Conservation (phyloP, 1,139 yeast genomes). For the Magnusiomyces suaveolens region DNA sequence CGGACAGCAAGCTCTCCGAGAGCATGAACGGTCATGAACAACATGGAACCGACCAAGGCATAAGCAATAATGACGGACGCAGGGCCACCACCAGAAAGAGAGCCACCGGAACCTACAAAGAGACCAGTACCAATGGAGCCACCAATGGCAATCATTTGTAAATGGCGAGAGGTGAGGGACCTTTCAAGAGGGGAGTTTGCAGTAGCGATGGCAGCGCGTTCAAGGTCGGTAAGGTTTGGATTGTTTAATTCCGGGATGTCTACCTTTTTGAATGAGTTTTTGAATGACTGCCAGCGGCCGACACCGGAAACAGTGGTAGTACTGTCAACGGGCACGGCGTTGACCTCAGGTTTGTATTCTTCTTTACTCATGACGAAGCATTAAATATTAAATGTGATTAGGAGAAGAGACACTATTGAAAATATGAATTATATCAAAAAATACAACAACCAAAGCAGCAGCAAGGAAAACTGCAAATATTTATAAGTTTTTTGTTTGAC, state of each 20-base stretch:
- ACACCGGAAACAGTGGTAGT: slow-evolving; percentile 6
- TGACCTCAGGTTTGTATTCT: background rate
- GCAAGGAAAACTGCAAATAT: too few species aligned
- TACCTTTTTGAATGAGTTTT: slow-evolving; percentile 50
- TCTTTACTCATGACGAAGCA: background rate
- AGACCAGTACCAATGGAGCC: slow-evolving; percentile 76
- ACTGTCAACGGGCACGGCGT: background rate
- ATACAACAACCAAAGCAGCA: too few species aligned
- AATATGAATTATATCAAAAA: too few species aligned
- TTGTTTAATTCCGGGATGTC: slow-evolving; percentile 56
- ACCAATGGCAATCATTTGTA: slow-evolving; percentile 47
- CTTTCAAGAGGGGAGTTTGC: slow-evolving; percentile 64
- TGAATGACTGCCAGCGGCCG: slow-evolving; percentile 35
- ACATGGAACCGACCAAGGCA: slow-evolving; percentile 33
- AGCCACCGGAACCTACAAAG: slow-evolving; percentile 57
- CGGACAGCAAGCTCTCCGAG: slow-evolving; percentile 55
- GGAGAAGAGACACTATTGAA: background rate
- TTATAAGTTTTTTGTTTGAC: too few species aligned
- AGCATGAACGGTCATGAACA: slow-evolving; percentile 48
- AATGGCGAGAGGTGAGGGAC: slow-evolving; percentile 52
- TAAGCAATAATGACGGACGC: slow-evolving; percentile 55
- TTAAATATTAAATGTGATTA: background rate
- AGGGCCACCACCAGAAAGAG: slow-evolving; percentile 53
- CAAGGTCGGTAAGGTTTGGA: slow-evolving; percentile 48
- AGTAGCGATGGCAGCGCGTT: slow-evolving; percentile 55